Conservation (phyloP, 768 basidiomycete genomes). For the Omphalotus guepiniiformis region DNA sequence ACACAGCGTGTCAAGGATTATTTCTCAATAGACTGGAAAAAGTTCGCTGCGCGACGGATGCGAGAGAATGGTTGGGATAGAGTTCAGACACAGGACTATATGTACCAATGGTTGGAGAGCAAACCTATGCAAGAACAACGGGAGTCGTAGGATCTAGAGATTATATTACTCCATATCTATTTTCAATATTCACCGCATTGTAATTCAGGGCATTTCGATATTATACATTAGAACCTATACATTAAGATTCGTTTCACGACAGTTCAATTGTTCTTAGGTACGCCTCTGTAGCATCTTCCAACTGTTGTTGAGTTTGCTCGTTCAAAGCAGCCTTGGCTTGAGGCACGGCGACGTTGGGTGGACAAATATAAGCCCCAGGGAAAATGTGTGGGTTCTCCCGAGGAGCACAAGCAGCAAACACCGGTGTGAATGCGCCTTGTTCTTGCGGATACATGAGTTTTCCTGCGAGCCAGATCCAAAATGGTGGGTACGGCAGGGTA, state of each 20-base stretch:
- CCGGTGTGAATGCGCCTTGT: neutral
- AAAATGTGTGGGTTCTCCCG: neutral
- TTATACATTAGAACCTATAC: too few species aligned
- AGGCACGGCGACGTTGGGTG: neutral
- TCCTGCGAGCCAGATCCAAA: neutral
- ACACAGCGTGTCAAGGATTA: slow-evolving; percentile 7
- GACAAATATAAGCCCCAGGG: neutral
- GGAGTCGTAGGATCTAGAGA: too few species aligned
- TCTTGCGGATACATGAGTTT: neutral
- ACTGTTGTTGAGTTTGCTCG: neutral
- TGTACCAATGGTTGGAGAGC: neutral
- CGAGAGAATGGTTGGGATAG: neutral
- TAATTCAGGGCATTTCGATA: too few species aligned
- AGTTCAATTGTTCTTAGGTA: too few species aligned
- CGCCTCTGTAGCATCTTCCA: too few species aligned
- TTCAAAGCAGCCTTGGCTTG: neutral
- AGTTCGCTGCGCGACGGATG: neutral
- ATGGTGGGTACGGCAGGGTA: neutral
- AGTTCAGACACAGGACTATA: neutral
- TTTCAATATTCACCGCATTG: too few species aligned
- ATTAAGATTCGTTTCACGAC: too few species aligned
- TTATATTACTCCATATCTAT: too few species aligned
- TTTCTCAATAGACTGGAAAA: slow-evolving; percentile 10
- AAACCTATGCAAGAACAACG: neutral
- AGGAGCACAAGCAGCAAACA: neutral